Conservation (phyloP, 2,329 filamentous ascomycete species). For the Hypoxylon sp. region DNA sequence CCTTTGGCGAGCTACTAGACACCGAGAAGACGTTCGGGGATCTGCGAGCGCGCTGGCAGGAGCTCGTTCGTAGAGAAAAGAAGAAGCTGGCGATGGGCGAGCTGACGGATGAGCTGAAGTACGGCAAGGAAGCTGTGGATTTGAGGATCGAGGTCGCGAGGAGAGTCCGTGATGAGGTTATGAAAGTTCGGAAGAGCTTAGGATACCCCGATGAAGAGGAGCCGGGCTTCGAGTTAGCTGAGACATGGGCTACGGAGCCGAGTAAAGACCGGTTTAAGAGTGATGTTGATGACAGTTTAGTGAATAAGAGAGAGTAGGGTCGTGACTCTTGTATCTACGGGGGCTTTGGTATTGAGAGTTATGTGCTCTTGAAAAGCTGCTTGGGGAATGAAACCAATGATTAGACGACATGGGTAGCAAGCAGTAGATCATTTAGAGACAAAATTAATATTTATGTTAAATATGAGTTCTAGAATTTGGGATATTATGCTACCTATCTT, state of each 20-base stretch:
- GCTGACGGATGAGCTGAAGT: constrained; percentile 76
- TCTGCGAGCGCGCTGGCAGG: constrained; percentile 80
- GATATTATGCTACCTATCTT: too few species aligned
- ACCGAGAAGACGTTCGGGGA: constrained; percentile 82
- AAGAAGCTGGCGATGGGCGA: constrained; percentile 65
- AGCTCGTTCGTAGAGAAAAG: constrained; percentile 69
- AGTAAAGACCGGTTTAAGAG: constrained; percentile 66
- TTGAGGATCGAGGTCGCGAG: constrained; percentile 85
- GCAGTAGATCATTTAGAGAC: background rate
- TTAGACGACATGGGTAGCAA: background rate
- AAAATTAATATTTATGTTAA: background rate
- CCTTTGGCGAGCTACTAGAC: constrained; percentile 85
- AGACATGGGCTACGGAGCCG: constrained; percentile 79
- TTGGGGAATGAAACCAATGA: background rate
- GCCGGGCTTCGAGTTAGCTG: constrained; percentile 76
- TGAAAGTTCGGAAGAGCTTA: constrained; percentile 79
- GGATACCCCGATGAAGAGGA: constrained; percentile 84
- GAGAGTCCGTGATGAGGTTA: constrained; percentile 82
- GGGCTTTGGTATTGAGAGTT: background rate
- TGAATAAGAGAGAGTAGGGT: constrained; percentile 54
- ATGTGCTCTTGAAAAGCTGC: background rate
- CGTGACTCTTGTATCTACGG: background rate
- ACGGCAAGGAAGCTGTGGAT: constrained; percentile 80
- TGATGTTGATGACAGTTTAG: constrained; percentile 67
- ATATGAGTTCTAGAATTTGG: too few species aligned